phyloP scores from a whole-genome alignment of 108 stramenopile genomes.

The Cyclotella atomus region DNA sequence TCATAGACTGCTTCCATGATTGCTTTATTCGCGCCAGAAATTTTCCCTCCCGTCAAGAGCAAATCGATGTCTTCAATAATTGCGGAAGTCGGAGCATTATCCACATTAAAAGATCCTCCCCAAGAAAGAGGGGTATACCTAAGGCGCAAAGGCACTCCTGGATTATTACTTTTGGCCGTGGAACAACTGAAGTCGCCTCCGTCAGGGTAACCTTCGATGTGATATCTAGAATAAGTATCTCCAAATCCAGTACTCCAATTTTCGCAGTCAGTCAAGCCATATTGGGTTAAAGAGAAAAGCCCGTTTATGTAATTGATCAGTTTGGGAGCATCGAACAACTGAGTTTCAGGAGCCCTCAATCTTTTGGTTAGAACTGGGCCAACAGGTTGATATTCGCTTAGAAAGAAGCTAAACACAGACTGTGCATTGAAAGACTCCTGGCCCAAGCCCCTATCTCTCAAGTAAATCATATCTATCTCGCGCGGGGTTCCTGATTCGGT shows the following conservation, averaged over 20 bases:
- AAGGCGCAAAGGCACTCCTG: conserved; percentile 9
- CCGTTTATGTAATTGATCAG: conserved; percentile 31
- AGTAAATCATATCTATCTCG: conserved; percentile 30
- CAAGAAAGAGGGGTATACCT: conserved; percentile 31
- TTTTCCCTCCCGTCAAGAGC: conserved; percentile 44
- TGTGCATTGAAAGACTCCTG: conserved; percentile 52
- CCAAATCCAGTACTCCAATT: conserved; percentile 43
- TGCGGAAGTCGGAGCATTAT: background rate
- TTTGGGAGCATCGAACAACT: conserved; percentile 36
- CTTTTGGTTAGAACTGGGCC: conserved; percentile 41
- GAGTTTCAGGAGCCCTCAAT: conserved; percentile 61
- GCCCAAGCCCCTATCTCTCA: conserved; percentile 24
- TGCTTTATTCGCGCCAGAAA: conserved; percentile 4
- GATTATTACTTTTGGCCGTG: background rate
- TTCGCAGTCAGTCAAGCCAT: conserved; percentile 32
- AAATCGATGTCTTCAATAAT: conserved; percentile 49
- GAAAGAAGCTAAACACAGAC: conserved; percentile 70
- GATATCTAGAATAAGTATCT: conserved; percentile 3
- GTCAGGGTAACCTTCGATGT: conserved; percentile 25
- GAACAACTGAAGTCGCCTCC: conserved; percentile 20
- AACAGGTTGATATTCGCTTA: conserved; percentile 42
- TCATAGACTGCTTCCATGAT: conserved; percentile 28
- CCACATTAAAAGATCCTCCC: conserved; percentile 24
- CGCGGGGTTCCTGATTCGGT: conserved; percentile 9
- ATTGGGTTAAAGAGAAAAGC: conserved; percentile 18